A percentile compares a stretch with the other conserved stretches of the same genome.
Evolutionary conservation across 2,329 filamentous ascomycete genomes (phyloP).

Genomic region (Phialemonium atrogriseum): DNA sequence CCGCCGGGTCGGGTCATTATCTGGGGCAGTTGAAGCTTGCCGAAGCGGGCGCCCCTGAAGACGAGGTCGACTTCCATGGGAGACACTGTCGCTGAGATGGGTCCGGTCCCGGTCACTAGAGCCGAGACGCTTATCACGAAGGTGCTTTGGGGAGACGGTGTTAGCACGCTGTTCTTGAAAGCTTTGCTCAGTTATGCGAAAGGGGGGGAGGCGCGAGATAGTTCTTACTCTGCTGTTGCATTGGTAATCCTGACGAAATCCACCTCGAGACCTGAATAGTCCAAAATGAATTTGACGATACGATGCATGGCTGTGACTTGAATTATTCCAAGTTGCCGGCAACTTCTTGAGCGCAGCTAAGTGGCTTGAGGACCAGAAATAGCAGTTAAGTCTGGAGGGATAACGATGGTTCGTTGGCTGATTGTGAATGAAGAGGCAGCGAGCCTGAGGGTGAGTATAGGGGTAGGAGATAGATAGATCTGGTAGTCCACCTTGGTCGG

Average conservation of each 20-base stretch:
- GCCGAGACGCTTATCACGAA: slow-evolving; percentile 20
- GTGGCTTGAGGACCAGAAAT: no score
- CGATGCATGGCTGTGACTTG: slow-evolving; percentile 14
- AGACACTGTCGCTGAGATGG: slow-evolving; percentile 20
- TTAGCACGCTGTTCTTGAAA: no score
- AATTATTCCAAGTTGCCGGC: no score
- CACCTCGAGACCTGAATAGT: slow-evolving; percentile 18
- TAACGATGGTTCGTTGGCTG: no score
- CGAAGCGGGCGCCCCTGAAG: slow-evolving; percentile 20
- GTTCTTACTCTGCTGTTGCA: slow-evolving; percentile 20
- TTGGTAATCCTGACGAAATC: slow-evolving; percentile 20
- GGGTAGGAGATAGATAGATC: no score
- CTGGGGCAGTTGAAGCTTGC: slow-evolving; percentile 20
- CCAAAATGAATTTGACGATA: slow-evolving; percentile 20
- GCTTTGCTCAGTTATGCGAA: no score
- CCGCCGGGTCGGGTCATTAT: slow-evolving; percentile 19
- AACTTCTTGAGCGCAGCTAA: no score
- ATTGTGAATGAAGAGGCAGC: no score
- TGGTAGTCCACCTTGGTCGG: no score
- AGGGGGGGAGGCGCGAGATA: no score
- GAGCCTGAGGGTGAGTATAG: no score
- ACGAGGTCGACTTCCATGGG: slow-evolving; percentile 20
- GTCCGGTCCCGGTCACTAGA: slow-evolving; percentile 20
- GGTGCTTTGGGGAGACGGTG: slow-evolving; percentile 16
- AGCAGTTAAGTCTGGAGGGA: no score